phyloP scores from a whole-genome alignment of 179 eudicot species.

The Pouteria campechiana region DNA sequence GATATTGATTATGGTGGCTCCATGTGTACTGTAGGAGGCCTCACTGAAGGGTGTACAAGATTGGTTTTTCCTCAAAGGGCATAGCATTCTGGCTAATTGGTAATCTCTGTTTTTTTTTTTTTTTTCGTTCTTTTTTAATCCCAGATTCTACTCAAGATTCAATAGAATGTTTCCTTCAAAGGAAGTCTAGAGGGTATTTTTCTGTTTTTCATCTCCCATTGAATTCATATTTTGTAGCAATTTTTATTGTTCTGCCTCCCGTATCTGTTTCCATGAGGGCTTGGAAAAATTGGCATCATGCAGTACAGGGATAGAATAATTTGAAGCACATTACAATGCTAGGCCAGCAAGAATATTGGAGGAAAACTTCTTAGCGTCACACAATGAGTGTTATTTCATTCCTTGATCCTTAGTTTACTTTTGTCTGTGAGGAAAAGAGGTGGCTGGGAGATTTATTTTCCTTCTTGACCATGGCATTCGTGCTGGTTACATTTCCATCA shows the following conservation, averaged over 20 bases:
- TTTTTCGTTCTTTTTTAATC: conserved; percentile 10
- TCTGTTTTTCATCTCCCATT: conserved; percentile 7
- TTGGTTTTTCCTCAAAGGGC: conserved; percentile 28
- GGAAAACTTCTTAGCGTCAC: conserved; percentile 18
- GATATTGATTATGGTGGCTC: conserved; percentile 11
- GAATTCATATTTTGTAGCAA: conserved; percentile 1
- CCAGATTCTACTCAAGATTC: conserved; percentile 37
- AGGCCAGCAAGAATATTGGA: conserved; percentile 26
- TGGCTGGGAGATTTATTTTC: conserved; percentile 8
- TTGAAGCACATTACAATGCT: conserved; percentile 24
- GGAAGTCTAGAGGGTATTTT: conserved; percentile 32
- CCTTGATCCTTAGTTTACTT: conserved; percentile 27
- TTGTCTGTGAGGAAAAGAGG: conserved; percentile 21
- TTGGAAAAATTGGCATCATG: conserved; percentile 14
- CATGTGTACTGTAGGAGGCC: conserved; percentile 1
- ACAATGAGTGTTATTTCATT: conserved; percentile 17
- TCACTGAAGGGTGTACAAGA: conserved; percentile 8
- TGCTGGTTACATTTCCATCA: conserved; percentile 11
- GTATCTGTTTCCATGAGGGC: conserved; percentile 17
- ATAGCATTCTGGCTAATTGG: conserved; percentile 46
- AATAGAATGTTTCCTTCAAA: conserved; percentile 24
- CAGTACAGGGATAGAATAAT: conserved; percentile 52
- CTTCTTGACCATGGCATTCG: conserved; percentile 17
- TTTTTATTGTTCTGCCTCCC: no score
- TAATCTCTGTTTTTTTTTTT: conserved; percentile 16